These are phyloP conservation scores for Leucocoprinus sp. DNA, from an alignment of 768 basidiomycete genomes.

Conservation along the genomic window DNA sequence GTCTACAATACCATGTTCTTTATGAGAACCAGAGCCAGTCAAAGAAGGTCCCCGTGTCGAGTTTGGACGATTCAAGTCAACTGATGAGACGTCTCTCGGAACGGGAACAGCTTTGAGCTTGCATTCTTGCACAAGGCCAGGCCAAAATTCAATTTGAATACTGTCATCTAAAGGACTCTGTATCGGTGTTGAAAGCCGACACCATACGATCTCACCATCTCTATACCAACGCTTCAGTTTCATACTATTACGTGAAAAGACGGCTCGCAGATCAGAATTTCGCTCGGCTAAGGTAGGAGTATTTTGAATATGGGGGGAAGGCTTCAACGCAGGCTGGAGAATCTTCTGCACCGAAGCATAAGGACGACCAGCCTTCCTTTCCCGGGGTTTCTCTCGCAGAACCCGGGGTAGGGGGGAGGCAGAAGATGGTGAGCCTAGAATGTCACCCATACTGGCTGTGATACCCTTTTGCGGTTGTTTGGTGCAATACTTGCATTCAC, in stretches of 20 bases:
- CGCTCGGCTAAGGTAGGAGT: constrained; percentile 53
- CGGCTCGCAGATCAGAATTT: constrained; percentile 53
- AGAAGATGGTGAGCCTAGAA: constrained; percentile 10
- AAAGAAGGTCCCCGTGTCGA: neutral
- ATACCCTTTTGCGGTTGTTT: constrained; percentile 65
- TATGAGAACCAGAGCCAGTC: constrained; percentile 8
- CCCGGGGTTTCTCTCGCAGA: constrained; percentile 10
- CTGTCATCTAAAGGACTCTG: constrained; percentile 2
- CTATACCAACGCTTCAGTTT: constrained; percentile 32
- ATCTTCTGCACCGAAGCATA: constrained; percentile 36
- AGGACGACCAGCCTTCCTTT: constrained; percentile 19
- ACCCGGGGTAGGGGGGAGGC: neutral
- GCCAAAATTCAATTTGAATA: constrained; percentile 10
- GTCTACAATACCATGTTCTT: constrained; percentile 17
- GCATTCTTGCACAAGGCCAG: constrained; percentile 9
- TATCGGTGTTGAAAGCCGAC: constrained; percentile 4
- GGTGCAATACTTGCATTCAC: constrained; percentile 72
- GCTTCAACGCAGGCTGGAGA: constrained; percentile 21
- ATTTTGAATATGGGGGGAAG: constrained; percentile 28
- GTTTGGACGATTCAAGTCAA: neutral
- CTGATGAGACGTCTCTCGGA: neutral
- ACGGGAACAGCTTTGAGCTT: constrained; percentile 9
- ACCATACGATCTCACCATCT: constrained; percentile 13
- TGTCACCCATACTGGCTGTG: constrained; percentile 45
- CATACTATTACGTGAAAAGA: constrained; percentile 36